Conservation (phyloP, 305 asterid species). For the Plantago coronopus region DNA sequence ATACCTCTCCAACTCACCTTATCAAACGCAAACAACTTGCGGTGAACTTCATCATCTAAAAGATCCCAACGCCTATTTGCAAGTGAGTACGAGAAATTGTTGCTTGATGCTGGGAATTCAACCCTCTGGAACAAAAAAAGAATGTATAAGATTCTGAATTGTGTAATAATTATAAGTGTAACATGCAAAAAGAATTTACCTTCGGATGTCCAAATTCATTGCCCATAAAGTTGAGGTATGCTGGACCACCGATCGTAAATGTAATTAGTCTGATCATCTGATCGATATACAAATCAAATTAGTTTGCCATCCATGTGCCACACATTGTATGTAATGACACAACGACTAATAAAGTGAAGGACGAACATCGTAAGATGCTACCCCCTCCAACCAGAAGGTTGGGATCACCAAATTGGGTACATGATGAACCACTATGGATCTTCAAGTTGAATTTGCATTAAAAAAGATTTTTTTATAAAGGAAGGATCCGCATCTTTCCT, state of each 20-base stretch:
- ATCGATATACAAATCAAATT: conserved; percentile 22
- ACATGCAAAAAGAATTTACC: conserved; percentile 39
- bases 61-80: conserved; percentile 92
- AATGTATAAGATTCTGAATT: conserved; percentile 19
- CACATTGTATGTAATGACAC: conserved; percentile 10
- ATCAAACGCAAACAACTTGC: conserved; percentile 66
- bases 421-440: no score
- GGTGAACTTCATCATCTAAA: conserved; percentile 58
- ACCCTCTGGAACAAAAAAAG: conserved; percentile 60
- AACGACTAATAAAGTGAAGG: conserved; percentile 12
- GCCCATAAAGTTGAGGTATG: conserved; percentile 96
- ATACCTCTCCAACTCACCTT: conserved; percentile 43
- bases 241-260: conserved; percentile 83
- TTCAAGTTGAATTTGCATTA: no score
- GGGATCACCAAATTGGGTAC: no score
- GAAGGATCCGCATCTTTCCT: conserved; percentile 5
- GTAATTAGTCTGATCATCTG: conserved; percentile 93
- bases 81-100: conserved; percentile 67
- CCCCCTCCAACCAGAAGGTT: no score
- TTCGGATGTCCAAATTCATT: conserved; percentile 95
- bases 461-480: no score
- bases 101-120: conserved; percentile 91
- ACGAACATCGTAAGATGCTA: no score
- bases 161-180: conserved; percentile 8
- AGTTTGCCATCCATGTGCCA: conserved; percentile 17